These are phyloP conservation scores for Apostasia ramifera DNA, from an alignment of 106 monocot genomes.

Conservation along the genomic window DNA sequence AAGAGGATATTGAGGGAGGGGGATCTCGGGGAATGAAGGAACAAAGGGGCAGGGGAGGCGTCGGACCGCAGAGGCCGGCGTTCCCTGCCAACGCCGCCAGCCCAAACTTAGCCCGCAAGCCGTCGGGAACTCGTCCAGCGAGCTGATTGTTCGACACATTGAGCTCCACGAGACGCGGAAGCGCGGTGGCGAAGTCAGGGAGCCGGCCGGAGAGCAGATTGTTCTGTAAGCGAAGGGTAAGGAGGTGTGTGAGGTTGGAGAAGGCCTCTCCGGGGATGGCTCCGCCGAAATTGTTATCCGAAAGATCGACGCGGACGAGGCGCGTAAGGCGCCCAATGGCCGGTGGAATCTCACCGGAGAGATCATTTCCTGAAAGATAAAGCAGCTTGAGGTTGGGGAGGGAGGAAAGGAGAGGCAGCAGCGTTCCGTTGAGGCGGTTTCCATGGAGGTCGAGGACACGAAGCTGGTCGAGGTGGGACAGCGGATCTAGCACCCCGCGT, in stretches of 20 bases:
- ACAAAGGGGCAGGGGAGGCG: conserved; percentile 28
- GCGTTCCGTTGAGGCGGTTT: conserved; percentile 64
- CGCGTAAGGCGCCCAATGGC: conserved; percentile 21
- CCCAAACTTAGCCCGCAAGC: conserved; percentile 39
- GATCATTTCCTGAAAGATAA: conserved; percentile 52
- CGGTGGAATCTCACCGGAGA: conserved; percentile 42
- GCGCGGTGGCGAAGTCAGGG: conserved; percentile 30
- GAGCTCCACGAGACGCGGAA: conserved; percentile 38
- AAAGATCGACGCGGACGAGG: conserved; percentile 52
- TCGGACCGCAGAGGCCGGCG: conserved; percentile 39
- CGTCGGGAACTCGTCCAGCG: conserved; percentile 33
- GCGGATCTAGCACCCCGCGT: conserved; percentile 41
- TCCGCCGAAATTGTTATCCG: conserved; percentile 40
- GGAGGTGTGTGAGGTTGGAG: conserved; percentile 33
- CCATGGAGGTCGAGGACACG: conserved; percentile 42
- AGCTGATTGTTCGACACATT: conserved; percentile 59
- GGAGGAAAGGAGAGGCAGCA: conserved; percentile 19
- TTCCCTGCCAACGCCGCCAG: conserved; percentile 31
- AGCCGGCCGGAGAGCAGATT: conserved; percentile 49
- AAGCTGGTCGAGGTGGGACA: conserved; percentile 46
- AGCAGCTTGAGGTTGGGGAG: conserved; percentile 48
- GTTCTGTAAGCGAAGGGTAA: conserved; percentile 50
- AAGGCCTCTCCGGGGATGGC: conserved; percentile 31
- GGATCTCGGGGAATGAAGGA: conserved; percentile 10
- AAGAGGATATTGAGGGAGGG: conserved; percentile 11